Percentiles rank a stretch among this genome's conserved stretches.
Evolutionary conservation across 2,329 filamentous ascomycete genomes (phyloP).

Genomic region (Talaromyces pinophilus): DNA sequence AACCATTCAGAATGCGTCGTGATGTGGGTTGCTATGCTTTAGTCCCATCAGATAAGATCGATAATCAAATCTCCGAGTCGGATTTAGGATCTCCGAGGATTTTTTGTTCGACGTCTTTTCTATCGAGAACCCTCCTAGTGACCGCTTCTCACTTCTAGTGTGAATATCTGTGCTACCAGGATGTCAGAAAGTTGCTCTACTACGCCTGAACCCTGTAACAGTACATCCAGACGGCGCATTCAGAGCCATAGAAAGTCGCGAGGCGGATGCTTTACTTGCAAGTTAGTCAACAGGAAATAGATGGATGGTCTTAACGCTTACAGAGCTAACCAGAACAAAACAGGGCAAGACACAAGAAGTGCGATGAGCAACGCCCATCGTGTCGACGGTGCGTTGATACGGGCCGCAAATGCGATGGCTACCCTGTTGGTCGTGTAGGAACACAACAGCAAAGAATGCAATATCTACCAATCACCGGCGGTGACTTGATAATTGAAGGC

Average conservation of each 20-base stretch:
- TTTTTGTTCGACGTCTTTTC: background rate
- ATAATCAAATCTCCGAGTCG: constrained; percentile 7
- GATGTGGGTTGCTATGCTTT: background rate
- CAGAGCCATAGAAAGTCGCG: background rate
- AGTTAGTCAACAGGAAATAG: background rate
- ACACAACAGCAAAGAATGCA: background rate
- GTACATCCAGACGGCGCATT: background rate
- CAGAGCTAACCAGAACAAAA: background rate
- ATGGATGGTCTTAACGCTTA: background rate
- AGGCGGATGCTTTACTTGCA: constrained; percentile 9
- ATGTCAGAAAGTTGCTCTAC: background rate
- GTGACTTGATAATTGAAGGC: background rate
- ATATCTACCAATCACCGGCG: background rate
- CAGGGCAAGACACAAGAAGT: constrained; percentile 37
- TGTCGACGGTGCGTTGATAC: constrained; percentile 37
- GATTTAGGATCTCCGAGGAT: background rate
- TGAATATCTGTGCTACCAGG: background rate
- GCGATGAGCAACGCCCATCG: constrained; percentile 37
- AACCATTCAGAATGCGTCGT: background rate
- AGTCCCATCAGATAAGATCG: constrained; percentile 21
- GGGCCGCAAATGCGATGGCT: constrained; percentile 29
- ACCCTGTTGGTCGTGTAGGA: constrained; percentile 20
- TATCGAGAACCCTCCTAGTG: background rate
- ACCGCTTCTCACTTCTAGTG: background rate
- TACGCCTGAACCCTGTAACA: background rate